phyloP scores from a whole-genome alignment of 192 early-diverging fungal genomes.

The Entophlyctis luteolus region DNA sequence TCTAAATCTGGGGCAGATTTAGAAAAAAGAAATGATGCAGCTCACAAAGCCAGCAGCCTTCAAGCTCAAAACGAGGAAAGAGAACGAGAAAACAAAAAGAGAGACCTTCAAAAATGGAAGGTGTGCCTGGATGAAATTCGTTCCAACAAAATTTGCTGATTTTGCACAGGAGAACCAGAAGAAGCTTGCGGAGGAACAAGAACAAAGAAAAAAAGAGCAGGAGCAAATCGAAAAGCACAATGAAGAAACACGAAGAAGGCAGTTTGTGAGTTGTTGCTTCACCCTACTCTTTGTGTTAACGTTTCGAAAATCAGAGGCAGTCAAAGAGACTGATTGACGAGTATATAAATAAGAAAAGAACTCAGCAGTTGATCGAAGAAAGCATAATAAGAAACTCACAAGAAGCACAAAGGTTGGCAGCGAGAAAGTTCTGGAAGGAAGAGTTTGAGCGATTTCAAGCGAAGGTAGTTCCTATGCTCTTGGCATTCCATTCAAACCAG shows the following conservation, averaged over 20 bases:
- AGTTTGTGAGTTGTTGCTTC: background rate
- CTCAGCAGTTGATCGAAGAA: slow-evolving; percentile 15
- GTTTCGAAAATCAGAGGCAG: background rate
- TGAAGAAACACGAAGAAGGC: slow-evolving; percentile 2
- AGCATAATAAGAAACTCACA: background rate
- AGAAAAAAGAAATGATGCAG: background rate
- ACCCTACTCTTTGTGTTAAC: background rate
- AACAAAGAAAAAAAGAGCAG: background rate
- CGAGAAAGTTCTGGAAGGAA: background rate
- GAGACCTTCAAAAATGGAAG: slow-evolving; percentile 14
- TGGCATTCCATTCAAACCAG: too few relatives aligned
- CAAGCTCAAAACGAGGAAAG: background rate
- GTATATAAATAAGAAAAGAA: background rate
- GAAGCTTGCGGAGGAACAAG: background rate
- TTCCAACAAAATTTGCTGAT: background rate
- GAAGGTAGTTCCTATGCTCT: too few relatives aligned
- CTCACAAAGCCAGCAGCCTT: background rate
- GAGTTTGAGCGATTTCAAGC: slow-evolving; percentile 17
- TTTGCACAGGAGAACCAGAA: slow-evolving; percentile 13
- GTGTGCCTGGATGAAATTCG: background rate
- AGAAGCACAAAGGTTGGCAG: background rate
- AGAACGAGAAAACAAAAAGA: background rate
- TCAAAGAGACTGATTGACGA: background rate
- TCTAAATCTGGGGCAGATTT: background rate
- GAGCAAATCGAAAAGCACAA: background rate